phyloP scores from a whole-genome alignment of 2,329 filamentous ascomycete species.

The Ascosphaera apis region DNA sequence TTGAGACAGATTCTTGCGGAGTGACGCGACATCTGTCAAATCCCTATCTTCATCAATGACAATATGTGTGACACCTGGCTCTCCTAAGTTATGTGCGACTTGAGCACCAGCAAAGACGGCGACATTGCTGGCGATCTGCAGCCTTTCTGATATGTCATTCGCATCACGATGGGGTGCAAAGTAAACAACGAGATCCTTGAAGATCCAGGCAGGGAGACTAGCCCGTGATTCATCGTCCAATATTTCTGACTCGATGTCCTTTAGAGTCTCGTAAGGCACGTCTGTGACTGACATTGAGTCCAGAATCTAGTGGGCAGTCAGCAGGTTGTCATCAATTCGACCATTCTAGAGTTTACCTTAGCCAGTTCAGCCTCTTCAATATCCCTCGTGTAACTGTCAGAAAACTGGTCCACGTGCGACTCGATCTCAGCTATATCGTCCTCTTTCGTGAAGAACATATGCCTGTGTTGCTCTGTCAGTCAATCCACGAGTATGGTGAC shows the following conservation, averaged over 20 bases:
- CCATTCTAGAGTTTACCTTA: constrained; percentile 10
- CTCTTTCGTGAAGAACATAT: constrained; percentile 49
- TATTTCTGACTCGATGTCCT: not conserved
- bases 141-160: constrained; percentile 7
- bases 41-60: constrained; percentile 31
- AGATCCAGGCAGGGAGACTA: constrained; percentile 23
- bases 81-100: constrained; percentile 28
- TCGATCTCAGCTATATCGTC: constrained; percentile 31
- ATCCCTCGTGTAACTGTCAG: constrained; percentile 64
- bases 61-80: constrained; percentile 45
- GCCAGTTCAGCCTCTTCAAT: constrained; percentile 39
- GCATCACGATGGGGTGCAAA: constrained; percentile 13
- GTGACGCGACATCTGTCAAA: constrained; percentile 19
- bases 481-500: not conserved
- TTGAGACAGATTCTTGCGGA: constrained; percentile 11
- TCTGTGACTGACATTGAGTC: constrained; percentile 15
- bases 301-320: constrained; percentile 12
- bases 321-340: not conserved
- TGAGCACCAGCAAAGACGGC: constrained; percentile 47
- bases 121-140: constrained; percentile 30
- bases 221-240: not conserved
- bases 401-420: constrained; percentile 48
- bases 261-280: constrained; percentile 7
- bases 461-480: constrained; percentile 24
- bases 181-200: constrained; percentile 23